phyloP scores from a whole-genome alignment of 2,329 filamentous ascomycete species.

The Diplodia scrobiculata region DNA sequence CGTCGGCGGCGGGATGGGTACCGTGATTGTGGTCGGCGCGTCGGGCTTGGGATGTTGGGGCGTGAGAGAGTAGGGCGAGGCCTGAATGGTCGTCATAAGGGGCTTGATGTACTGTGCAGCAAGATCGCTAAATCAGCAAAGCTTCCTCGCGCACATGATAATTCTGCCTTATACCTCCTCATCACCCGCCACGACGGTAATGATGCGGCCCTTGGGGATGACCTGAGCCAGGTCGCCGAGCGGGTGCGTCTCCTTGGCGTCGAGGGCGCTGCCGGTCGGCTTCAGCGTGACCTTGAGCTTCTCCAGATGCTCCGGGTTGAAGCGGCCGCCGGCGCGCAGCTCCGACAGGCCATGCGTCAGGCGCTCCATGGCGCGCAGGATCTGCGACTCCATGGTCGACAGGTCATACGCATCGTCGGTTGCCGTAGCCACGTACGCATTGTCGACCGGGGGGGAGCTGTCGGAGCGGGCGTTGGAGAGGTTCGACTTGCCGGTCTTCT shows the following conservation, averaged over 20 bases:
- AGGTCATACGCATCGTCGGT: slow-evolving; percentile 64
- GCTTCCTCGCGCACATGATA: too few species aligned
- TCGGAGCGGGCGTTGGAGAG: slow-evolving; percentile 43
- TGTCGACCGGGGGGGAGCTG: slow-evolving; percentile 38
- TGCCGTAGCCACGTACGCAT: slow-evolving; percentile 38
- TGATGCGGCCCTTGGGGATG: slow-evolving; percentile 62
- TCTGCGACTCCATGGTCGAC: slow-evolving; percentile 58
- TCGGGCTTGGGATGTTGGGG: slow-evolving; percentile 55
- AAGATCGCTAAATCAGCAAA: slow-evolving; percentile 5
- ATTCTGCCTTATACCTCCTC: slow-evolving; percentile 55
- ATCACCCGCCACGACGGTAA: slow-evolving; percentile 66
- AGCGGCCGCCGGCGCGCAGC: slow-evolving; percentile 62
- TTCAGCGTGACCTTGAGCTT: slow-evolving; percentile 57
- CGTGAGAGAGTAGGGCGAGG: slow-evolving; percentile 53
- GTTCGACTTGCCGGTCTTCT: slow-evolving; percentile 59
- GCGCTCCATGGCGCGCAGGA: slow-evolving; percentile 57
- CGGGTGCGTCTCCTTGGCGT: slow-evolving; percentile 49
- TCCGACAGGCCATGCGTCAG: slow-evolving; percentile 65
- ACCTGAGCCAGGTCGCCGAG: slow-evolving; percentile 68
- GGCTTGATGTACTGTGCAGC: slow-evolving; percentile 56
- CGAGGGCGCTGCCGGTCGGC: slow-evolving; percentile 43
- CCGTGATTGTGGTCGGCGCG: slow-evolving; percentile 55
- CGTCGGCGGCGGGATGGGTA: slow-evolving; percentile 61
- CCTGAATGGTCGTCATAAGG: slow-evolving; percentile 56
- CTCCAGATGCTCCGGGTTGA: slow-evolving; percentile 65